phyloP scores from a whole-genome alignment of 2,329 filamentous ascomycete genomes.

The Chaetomium globosum region DNA sequence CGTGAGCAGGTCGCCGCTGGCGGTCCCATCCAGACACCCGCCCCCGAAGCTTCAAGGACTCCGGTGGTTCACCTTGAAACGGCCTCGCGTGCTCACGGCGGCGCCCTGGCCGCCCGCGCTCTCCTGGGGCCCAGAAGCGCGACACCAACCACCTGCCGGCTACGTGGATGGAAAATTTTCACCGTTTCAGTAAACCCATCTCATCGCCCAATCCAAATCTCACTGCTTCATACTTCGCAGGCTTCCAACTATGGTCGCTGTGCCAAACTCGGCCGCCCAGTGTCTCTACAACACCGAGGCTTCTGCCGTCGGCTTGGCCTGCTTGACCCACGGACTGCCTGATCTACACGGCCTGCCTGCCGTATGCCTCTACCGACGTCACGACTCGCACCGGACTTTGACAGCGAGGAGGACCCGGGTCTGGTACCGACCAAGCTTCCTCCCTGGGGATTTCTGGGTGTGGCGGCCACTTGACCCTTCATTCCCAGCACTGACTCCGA shows the following conservation, averaged over 20 bases:
- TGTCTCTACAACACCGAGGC: slow-evolving; percentile 25
- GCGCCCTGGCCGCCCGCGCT: slow-evolving; percentile 3
- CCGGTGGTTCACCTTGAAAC: neutral
- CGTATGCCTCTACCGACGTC: slow-evolving; percentile 20
- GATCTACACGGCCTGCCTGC: slow-evolving; percentile 30
- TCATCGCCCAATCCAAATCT: neutral
- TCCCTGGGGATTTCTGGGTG: neutral
- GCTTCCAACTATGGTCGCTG: slow-evolving; percentile 15
- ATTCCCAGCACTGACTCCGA: slow-evolving; percentile 28
- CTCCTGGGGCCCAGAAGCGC: slow-evolving; percentile 21
- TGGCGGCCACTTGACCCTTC: slow-evolving; percentile 15
- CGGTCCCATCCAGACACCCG: slow-evolving; percentile 23
- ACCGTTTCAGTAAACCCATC: neutral
- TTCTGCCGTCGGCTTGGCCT: slow-evolving; percentile 31
- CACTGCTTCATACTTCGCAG: slow-evolving; percentile 3
- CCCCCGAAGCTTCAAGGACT: slow-evolving; percentile 15
- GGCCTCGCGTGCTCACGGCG: slow-evolving; percentile 17
- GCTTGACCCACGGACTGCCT: slow-evolving; percentile 23
- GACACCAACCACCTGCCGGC: slow-evolving; percentile 26
- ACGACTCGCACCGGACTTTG: slow-evolving; percentile 19
- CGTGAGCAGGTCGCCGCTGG: slow-evolving; percentile 8
- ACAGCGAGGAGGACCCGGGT: slow-evolving; percentile 28
- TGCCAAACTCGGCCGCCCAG: neutral
- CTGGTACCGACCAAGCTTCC: slow-evolving; percentile 21
- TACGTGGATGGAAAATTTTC: slow-evolving; percentile 22